Base-by-base conservation (phyloP, 2,329 filamentous ascomycete species). In the Xylariales sp. region DNA sequence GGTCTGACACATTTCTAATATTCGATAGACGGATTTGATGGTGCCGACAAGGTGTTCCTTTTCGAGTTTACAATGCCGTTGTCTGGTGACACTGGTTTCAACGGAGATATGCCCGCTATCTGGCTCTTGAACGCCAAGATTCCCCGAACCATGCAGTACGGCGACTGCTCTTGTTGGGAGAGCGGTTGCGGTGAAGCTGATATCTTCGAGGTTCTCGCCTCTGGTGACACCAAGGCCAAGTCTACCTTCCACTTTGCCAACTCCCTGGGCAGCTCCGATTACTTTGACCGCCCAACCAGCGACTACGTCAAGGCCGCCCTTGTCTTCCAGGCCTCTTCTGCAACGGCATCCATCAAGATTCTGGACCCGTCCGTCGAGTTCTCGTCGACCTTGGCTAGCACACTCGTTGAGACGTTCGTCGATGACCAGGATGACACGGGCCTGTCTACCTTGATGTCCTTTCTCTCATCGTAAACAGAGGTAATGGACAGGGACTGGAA, bases 61-160 rank as follows among this genome's bases (percentile, higher is more conserved):
- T 74, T 86, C 52, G 76, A 87, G 52, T 86, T 89, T 61, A 68
- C 70, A 42, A 90, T 90, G 86, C 84, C 84, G 7, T 56, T 72
- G 35, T 75, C 76, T 43, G 74, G 73, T 46, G 58, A 68, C 39
- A 64, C 58, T n/a, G 68, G 66, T 43, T 69, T 68, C 53, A 76
- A 80, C 55, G 68, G 59, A 31, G 79, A 89, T 62, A 85, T 85
- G 74, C 84, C 86, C 7, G 81, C 85, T 31, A 74, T 84, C 60
- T 90, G 86, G 86, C 68, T 83, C 37, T 75, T 90, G 46, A 90
- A 90, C 63, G 80, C 78, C 14, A 73, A 78, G 46, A 86, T 90
- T 46, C 79, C 84, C 19, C 80, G 80, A 46, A 81, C 82, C 4
- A 66, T 74, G 4, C 84, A 89, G 60, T 89, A 89, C 65, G 72